Base-by-base conservation (phyloP, 257 asterid species). In the Nicotiana otophora region DNA sequence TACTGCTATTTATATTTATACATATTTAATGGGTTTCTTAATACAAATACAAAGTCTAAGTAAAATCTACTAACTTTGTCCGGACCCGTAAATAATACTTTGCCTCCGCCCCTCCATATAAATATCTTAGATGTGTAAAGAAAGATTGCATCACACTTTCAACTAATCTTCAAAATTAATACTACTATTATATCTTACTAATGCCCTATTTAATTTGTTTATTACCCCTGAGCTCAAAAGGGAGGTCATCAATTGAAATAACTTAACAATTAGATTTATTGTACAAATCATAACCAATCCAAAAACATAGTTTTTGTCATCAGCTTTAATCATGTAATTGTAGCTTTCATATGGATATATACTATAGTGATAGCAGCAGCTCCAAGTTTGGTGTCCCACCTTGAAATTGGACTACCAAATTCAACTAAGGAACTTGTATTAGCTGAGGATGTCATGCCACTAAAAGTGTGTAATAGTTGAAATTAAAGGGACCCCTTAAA, bases 361-460 rank as follows among this genome's bases (percentile, higher is more conserved):
- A 75, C 17, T 51, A 48, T 19, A 17, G 63, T 57, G 63, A 54
- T 19, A 57, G 63, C 63, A 57, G 63, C 63, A 16, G 63, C 26
- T 57, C 10, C n/a, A 57, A 17, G 28, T 58, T 58, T 51, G 80
- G 80, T 75, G 64, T 75, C 80, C 80, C 80, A 75, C 80, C 54
- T 75, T 75, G 80, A 75, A 75, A 48, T 75, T 75, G 64, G 80
- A 51, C 64, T 26, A 75, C 80, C 80, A 75, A 75, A 75, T 75
- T 75, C 46, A 75, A 75, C 80, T 51, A 75, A 23, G 80, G 63
- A 75, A 74, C 63, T 51, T 75, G 80, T 51, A 62, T 36, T 51
- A 75, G 63, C 16, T 75, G 80, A 75, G 64, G 42, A 75, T 75
- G 80, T 75, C 80, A 75, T 75, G 80, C 80, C 80, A 75, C 80